Base-by-base conservation (phyloP, 768 basidiomycete genomes). In the Boletus eberwhitei region DNA sequence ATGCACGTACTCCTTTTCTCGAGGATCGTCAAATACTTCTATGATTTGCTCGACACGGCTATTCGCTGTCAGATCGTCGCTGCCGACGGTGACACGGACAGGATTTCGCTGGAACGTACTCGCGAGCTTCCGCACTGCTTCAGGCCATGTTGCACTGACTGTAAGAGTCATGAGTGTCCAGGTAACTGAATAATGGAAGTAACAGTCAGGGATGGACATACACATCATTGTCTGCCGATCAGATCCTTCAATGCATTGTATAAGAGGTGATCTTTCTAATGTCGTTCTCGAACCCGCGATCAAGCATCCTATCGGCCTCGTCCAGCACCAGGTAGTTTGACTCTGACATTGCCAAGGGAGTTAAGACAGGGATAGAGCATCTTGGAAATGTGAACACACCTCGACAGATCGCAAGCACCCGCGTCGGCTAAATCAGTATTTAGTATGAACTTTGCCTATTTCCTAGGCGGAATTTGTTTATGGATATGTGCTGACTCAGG, bases 131-230 rank as follows among this genome's bases (percentile, higher is more conserved):
- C 95, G 82, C 22, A 99, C 95, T 12, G 90, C 85, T 64, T 96
- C 93, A 0, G 97, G 97, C 97, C 97, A 99, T 8, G 97, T 99
- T 9, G 97, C 97, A 48, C 93, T 97, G 77, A 98, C 93, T 95
- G 61, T 24, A 45, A 8, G 37, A 5, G 19, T 38, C 19, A 42
- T 24, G 5, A 41, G 16, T 11, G 36, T 52, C 8, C 12, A 4
- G 3, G 17, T 26, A 3, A 9, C 26, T 16, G 21, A 98, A n/a
- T n/a, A 14, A 19, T n/a, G 17, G 24, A 9, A 11, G 12, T 3
- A 24, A 35, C 22, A 11, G 32, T 16, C n/a, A 26, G 42, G 29
- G 29, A 9, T 29, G 22, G 26, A 80, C 90, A 61, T 69, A 94
- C 91, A 95, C 93, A 95, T 94, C 79, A 94, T 85, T 8, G 92